Conservation (phyloP, 2,329 filamentous ascomycete genomes). For the Colletotrichum acutatum region DNA sequence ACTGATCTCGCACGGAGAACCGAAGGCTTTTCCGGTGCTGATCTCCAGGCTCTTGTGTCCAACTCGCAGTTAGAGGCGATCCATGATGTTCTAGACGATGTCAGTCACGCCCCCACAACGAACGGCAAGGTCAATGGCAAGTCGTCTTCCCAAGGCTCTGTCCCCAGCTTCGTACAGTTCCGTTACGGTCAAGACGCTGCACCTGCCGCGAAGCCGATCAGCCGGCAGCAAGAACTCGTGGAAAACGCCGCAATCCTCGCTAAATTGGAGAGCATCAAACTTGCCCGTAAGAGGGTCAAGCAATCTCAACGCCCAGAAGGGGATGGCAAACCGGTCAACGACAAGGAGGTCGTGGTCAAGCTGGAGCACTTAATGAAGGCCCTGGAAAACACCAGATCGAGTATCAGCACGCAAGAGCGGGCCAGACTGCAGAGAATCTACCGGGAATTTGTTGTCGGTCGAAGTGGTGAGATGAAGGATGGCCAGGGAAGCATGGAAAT, state of each 20-base stretch:
- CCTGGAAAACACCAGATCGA: constrained; percentile 80
- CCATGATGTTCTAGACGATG: constrained; percentile 84
- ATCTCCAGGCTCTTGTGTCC: constrained; percentile 93
- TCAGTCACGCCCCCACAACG: constrained; percentile 43
- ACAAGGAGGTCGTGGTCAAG: constrained; percentile 80
- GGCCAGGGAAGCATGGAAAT: constrained; percentile 93
- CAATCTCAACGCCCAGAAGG: constrained; percentile 43
- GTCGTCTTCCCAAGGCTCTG: constrained; percentile 39
- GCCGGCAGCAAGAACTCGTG: constrained; percentile 68
- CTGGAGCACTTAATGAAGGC: constrained; percentile 87
- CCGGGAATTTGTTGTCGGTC: constrained; percentile 88
- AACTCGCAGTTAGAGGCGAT: constrained; percentile 98
- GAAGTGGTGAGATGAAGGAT: constrained; percentile 95
- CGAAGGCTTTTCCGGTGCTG: constrained; percentile 92
- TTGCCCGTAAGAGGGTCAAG: constrained; percentile 65
- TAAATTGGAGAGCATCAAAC: constrained; percentile 85
- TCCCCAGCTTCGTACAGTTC: constrained; percentile 81
- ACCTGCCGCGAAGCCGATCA: constrained; percentile 52
- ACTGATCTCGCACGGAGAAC: constrained; percentile 82
- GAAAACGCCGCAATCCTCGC: constrained; percentile 82
- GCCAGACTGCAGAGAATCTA: constrained; percentile 84
- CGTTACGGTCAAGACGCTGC: constrained; percentile 75
- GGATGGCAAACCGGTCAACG: constrained; percentile 48
- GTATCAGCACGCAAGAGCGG: constrained; percentile 84
- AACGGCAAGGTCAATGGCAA: constrained; percentile 47